A percentile compares a stretch with the other conserved stretches of the same genome.
phyloP scores from a whole-genome alignment of 805 yeast species.

The Priceomyces melissophilus region DNA sequence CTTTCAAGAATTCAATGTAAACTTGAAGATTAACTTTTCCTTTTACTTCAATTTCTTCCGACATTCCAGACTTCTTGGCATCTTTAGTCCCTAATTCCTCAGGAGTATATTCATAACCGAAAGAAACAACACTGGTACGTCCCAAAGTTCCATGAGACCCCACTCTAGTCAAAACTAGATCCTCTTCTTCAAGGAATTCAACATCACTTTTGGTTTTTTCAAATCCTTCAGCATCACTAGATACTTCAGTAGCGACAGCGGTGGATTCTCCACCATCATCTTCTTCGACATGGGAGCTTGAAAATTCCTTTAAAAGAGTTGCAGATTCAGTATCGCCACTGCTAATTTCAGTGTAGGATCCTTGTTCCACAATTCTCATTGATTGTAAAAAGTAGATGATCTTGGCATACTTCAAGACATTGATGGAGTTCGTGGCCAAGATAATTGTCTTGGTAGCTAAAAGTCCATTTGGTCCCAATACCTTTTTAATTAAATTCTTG shows the following conservation, averaged over 20 bases:
- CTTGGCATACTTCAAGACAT: slow-evolving; percentile 32
- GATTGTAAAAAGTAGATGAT: slow-evolving; percentile 27
- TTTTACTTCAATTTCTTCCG: slow-evolving; percentile 42
- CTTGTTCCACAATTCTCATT: slow-evolving; percentile 32
- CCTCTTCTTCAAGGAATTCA: slow-evolving; percentile 3
- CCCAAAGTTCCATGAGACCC: slow-evolving; percentile 1
- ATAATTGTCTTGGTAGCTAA: slow-evolving; percentile 32
- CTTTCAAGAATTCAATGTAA: slow-evolving; percentile 52
- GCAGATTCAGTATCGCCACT: slow-evolving; percentile 32
- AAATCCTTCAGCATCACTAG: neutral
- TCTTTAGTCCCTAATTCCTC: slow-evolving; percentile 19
- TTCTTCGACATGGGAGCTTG: slow-evolving; percentile 19
- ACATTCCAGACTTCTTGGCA: slow-evolving; percentile 3
- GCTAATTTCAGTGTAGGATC: slow-evolving; percentile 50
- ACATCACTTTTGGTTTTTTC: slow-evolving; percentile 1
- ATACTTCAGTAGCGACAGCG: too few species aligned
- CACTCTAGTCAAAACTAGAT: slow-evolving; percentile 9
- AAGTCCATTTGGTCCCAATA: slow-evolving; percentile 29
- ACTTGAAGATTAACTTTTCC: slow-evolving; percentile 58
- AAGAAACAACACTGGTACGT: slow-evolving; percentile 30
- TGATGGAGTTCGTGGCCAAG: slow-evolving; percentile 33
- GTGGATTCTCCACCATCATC: slow-evolving; percentile 8
- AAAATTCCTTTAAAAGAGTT: slow-evolving; percentile 28
- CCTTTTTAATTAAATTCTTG: slow-evolving; percentile 27
- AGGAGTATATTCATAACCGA: slow-evolving; percentile 28